These are phyloP conservation scores for Monascus ruber DNA, from an alignment of 2,329 filamentous ascomycete genomes.

Conservation along the genomic window DNA sequence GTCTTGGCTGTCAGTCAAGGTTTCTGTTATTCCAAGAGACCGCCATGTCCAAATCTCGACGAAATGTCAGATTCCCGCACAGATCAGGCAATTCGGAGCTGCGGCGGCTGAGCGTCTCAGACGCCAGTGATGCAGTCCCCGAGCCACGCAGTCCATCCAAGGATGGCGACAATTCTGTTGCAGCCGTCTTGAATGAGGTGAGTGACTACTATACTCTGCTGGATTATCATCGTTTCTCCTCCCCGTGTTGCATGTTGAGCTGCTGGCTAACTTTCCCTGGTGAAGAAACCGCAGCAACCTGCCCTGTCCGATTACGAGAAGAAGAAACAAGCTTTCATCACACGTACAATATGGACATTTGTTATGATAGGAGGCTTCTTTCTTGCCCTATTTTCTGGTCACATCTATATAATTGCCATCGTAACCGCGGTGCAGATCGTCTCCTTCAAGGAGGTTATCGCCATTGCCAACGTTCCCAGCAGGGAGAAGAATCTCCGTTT, in stretches of 20 bases:
- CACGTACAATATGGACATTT: conserved; percentile 92
- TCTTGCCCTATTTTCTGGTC: conserved; percentile 80
- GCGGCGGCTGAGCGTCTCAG: conserved; percentile 43
- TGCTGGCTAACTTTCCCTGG: conserved; percentile 1
- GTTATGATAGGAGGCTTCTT: conserved; percentile 97
- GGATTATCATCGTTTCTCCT: no score
- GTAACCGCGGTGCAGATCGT: conserved; percentile 91
- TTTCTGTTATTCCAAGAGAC: not conserved
- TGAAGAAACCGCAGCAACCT: conserved; percentile 26
- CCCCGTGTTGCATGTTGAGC: not conserved
- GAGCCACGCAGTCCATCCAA: conserved; percentile 41
- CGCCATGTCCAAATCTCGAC: conserved; percentile 43
- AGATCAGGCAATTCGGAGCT: conserved; percentile 34
- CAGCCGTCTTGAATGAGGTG: conserved; percentile 26
- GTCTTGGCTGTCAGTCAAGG: not conserved
- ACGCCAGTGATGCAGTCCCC: conserved; percentile 42
- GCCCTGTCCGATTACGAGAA: conserved; percentile 74
- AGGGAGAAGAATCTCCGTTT: conserved; percentile 81
- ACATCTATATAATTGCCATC: conserved; percentile 92
- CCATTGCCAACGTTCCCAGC: conserved; percentile 89
- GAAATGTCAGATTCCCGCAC: conserved; percentile 51
- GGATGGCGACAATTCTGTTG: conserved; percentile 25
- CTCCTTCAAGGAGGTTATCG: conserved; percentile 98
- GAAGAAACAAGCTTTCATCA: conserved; percentile 97
- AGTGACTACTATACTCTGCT: conserved; percentile 1